Evolutionary conservation across 225 moss, liverwort and hornwort species (phyloP), one percentile per base, ranked within the genome.

Genomic region (Rhytidiadelphus loreus): DNA sequence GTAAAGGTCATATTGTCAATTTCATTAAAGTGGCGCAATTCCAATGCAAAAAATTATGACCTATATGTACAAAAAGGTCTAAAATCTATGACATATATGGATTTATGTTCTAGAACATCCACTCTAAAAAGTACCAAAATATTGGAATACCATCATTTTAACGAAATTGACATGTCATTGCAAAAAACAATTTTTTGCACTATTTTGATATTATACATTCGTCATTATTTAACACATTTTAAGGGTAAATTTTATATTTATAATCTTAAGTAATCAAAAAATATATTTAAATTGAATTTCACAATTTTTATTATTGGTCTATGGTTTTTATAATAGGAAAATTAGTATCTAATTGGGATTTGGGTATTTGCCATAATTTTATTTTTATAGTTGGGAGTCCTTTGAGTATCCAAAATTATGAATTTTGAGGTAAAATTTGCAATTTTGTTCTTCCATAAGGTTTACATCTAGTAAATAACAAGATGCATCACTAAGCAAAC

Each of bases 61-160:
- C 15, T 52, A 16, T 52, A 52, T 52, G 16, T 52, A 16, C 13
- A 52, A 4, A 52, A 52, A 5, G 52, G 52, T 52, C 16, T 52
- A 52, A 52, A 52, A 52, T 70, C 69, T 24, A 14, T 41, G 4
- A 39, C 3, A 41, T 0, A 14, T 24, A 1, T 13, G 1, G 7
- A 39, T 41, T 13, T 24, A 14, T 70, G 4, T 14, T 70, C 1
- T 0, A 70, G 1, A 41, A 24, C 0, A 13, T 0, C 0, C 0
- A 0, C 25, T 14, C 1, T 2, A 3, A 14, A 41, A 41, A 39
- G 24, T 69, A 1, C 4, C 39, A 39, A 39, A 39, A 8, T 25
- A 24, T 41, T 70, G 14, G 25, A 70, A 24, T 25, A 24, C 5
- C 3, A 0, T 70, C 3, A 5, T 41, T 68, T 39, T 13, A 7